Conservation (phyloP, 768 basidiomycete species). For the Cytidiella melzeri region DNA sequence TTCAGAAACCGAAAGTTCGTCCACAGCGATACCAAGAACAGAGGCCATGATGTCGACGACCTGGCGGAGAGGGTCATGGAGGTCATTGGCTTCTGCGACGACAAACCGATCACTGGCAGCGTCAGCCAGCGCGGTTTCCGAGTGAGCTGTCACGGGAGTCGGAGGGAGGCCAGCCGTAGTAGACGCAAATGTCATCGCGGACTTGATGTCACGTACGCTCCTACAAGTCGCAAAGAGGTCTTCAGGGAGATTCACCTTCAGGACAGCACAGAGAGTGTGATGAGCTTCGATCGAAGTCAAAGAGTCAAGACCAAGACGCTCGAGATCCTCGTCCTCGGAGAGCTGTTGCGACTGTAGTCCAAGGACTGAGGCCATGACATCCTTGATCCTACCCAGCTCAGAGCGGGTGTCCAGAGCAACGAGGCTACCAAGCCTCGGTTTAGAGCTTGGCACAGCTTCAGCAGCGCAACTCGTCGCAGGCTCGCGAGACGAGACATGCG, state of each 20-base stretch:
- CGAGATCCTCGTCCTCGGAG: conserved; percentile 39
- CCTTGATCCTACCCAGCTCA: conserved; percentile 9
- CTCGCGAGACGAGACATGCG: background rate
- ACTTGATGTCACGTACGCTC: conserved; percentile 35
- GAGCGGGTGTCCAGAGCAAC: conserved; percentile 10
- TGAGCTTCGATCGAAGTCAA: conserved; percentile 57
- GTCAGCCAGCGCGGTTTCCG: background rate
- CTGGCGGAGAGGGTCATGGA: background rate
- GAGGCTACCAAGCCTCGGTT: too few relatives aligned
- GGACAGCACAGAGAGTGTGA: conserved; percentile 38
- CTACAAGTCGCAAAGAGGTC: conserved; percentile 35
- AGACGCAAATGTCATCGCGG: background rate
- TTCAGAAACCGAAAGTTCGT: conserved; percentile 36
- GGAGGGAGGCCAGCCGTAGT: background rate
- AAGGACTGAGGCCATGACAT: conserved; percentile 43
- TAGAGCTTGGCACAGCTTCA: conserved; percentile 26
- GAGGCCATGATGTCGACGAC: conserved; percentile 34
- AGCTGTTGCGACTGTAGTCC: conserved; percentile 32
- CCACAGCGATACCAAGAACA: conserved; percentile 34
- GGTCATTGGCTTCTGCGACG: background rate
- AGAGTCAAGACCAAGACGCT: conserved; percentile 55
- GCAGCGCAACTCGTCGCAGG: background rate
- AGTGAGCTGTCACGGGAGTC: background rate
- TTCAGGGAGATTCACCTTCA: conserved; percentile 36
- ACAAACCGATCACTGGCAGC: background rate